Evolutionary conservation across 1,284 basidiomycete species (phyloP).

Genomic region (Fomes fomentarius): DNA sequence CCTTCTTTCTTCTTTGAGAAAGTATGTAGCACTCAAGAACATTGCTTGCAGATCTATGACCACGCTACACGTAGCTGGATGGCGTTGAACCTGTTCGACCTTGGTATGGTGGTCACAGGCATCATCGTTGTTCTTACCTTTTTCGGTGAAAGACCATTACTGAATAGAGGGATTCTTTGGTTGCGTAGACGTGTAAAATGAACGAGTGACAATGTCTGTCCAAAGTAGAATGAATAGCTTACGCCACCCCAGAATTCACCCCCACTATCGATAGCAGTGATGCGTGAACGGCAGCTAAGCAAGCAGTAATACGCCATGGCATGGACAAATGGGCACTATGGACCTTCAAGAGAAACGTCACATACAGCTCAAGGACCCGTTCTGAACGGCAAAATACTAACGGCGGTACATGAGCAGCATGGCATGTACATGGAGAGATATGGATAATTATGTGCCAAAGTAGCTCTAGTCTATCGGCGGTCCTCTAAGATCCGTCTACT

Average conservation of each 20-base stretch:
- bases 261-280: too few species aligned
- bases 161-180: slow-evolving; percentile 23
- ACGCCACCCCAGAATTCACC: too few species aligned
- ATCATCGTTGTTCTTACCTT: slow-evolving; percentile 45
- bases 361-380: too few species aligned
- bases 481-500: slow-evolving; percentile 16
- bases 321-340: too few species aligned
- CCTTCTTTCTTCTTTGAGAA: background rate
- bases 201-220: too few species aligned
- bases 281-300: too few species aligned
- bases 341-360: too few species aligned
- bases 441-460: background rate
- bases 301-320: too few species aligned
- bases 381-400: too few species aligned
- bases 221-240: too few species aligned
- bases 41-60: slow-evolving; percentile 58
- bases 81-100: slow-evolving; percentile 50
- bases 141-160: slow-evolving; percentile 52
- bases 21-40: background rate
- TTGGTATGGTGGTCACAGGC: slow-evolving; percentile 44
- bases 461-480: slow-evolving; percentile 19
- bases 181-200: background rate
- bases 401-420: background rate
- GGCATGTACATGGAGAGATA: background rate
- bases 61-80: slow-evolving; percentile 57